phyloP scores from a whole-genome alignment of 2,329 filamentous ascomycete genomes.

The Alternaria sp. region DNA sequence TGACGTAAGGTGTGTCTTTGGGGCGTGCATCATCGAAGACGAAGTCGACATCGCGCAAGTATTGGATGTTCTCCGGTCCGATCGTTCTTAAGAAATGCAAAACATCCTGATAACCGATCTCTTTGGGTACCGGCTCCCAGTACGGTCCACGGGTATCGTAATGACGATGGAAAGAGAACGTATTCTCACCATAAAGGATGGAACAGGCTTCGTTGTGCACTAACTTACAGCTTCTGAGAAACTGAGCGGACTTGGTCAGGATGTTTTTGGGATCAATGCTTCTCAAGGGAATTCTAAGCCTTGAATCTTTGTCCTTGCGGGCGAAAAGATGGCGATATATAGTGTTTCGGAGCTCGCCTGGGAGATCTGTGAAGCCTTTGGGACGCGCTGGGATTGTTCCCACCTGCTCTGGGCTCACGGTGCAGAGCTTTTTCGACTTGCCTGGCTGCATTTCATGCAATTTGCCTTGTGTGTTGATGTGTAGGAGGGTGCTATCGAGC shows the following conservation, averaged over 20 bases:
- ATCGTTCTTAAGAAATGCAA: constrained; percentile 58
- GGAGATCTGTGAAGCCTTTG: constrained; percentile 41
- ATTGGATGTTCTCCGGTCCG: constrained; percentile 56
- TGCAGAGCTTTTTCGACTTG: constrained; percentile 18
- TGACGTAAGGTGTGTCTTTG: constrained; percentile 50
- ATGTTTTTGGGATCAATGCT: constrained; percentile 19
- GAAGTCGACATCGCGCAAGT: constrained; percentile 57
- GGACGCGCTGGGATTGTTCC: background rate
- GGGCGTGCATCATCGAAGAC: constrained; percentile 57
- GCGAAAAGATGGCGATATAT: constrained; percentile 58
- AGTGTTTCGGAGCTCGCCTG: constrained; percentile 56
- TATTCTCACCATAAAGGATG: constrained; percentile 61
- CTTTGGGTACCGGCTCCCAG: constrained; percentile 53
- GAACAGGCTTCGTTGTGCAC: constrained; percentile 57
- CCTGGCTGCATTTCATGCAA: constrained; percentile 28
- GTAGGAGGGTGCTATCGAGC: constrained; percentile 45
- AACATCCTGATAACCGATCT: constrained; percentile 58
- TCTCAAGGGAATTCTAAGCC: constrained; percentile 46
- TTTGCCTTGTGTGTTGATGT: constrained; percentile 15
- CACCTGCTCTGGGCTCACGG: background rate
- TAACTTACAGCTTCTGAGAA: constrained; percentile 57
- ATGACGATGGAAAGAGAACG: constrained; percentile 56
- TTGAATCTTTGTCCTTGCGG: constrained; percentile 32
- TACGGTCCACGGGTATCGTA: constrained; percentile 49
- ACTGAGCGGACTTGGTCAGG: constrained; percentile 53